phyloP scores from a whole-genome alignment of 805 yeast species.

The Maudiozyma turicensis region DNA sequence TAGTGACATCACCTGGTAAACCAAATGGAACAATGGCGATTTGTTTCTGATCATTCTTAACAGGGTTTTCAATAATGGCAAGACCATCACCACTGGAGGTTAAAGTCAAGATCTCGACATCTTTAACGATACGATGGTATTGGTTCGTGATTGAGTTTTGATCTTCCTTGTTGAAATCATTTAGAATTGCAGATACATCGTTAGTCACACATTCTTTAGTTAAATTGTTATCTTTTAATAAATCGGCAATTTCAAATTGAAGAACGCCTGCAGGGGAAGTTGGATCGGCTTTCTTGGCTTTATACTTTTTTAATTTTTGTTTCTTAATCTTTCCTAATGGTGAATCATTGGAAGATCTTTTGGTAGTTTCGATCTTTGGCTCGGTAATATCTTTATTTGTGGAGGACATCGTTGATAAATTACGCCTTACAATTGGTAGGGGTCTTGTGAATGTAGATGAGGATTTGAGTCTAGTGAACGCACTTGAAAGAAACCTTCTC shows the following conservation, averaged over 20 bases:
- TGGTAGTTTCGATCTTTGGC: neutral
- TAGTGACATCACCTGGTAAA: constrained; percentile 73
- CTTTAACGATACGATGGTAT: constrained; percentile 49
- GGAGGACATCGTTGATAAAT: neutral
- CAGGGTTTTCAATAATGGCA: constrained; percentile 58
- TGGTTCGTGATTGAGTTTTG: constrained; percentile 29
- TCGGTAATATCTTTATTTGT: neutral
- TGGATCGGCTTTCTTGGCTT: constrained; percentile 55
- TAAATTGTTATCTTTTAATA: constrained; percentile 37
- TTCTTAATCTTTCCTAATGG: constrained; percentile 17
- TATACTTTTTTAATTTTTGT: constrained; percentile 43
- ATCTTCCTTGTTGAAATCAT: constrained; percentile 37
- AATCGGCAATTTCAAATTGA: constrained; percentile 56
- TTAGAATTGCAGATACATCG: constrained; percentile 56
- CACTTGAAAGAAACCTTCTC: neutral
- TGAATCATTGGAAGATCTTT: neutral
- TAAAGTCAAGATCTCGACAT: constrained; percentile 48
- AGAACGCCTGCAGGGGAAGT: constrained; percentile 78
- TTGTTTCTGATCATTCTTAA: constrained; percentile 36
- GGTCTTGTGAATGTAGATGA: neutral
- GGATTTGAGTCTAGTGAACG: neutral
- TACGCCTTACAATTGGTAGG: neutral
- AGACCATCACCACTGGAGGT: constrained; percentile 85
- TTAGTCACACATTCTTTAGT: constrained; percentile 42
- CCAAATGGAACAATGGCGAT: constrained; percentile 79